A percentile compares a stretch with the other conserved stretches of the same genome.
These are phyloP conservation scores for Syzygium grande DNA, from an alignment of 345 rosid species.

Conservation along the genomic window DNA sequence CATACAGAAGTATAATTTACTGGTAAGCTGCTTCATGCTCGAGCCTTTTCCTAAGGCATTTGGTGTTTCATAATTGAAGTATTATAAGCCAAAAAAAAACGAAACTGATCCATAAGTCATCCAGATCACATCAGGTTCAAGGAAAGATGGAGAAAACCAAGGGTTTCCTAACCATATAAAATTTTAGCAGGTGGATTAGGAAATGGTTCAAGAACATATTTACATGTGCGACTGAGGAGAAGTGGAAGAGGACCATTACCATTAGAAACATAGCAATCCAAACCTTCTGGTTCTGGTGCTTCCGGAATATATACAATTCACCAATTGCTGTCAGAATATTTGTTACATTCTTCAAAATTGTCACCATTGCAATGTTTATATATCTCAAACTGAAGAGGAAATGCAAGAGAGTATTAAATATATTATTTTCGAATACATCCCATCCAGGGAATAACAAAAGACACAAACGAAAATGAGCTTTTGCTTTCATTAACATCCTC, in stretches of 20 bases:
- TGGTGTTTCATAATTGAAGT: background rate
- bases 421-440: background rate
- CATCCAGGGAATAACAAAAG: background rate
- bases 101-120: background rate
- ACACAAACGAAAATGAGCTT: background rate
- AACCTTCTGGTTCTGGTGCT: conserved; percentile 81
- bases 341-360: conserved; percentile 87
- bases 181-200: background rate
- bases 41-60: background rate
- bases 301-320: conserved; percentile 72
- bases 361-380: conserved; percentile 94
- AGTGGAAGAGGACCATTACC: conserved; percentile 27
- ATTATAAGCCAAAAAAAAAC: background rate
- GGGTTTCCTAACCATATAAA: background rate
- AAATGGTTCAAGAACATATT: background rate
- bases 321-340: conserved; percentile 89
- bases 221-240: background rate
- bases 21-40: background rate
- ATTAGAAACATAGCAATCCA: conserved; percentile 94
- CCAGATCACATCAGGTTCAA: background rate
- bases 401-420: background rate
- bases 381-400: conserved; percentile 70
- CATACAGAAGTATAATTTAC: background rate
- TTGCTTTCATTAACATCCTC: background rate
- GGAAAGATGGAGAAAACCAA: background rate